Conservation (phyloP, 2,329 filamentous ascomycete species). For the Fusarium praegraminearum region DNA sequence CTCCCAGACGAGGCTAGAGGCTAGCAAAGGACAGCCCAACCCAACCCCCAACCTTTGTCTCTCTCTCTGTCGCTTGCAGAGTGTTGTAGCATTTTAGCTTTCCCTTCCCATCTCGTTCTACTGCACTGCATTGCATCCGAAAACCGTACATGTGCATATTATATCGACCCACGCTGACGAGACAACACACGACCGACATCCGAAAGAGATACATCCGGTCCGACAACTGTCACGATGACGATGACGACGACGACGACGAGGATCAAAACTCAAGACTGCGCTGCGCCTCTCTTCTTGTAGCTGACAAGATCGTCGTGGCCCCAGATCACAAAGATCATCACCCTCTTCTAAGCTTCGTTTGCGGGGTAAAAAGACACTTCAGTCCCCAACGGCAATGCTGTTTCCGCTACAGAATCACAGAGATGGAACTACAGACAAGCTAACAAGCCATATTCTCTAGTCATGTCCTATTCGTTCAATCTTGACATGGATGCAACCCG, state of each 20-base stretch:
- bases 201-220: conserved; percentile 2
- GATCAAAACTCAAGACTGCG: conserved; percentile 12
- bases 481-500: conserved; percentile 3
- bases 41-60: conserved; percentile 18
- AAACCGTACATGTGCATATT: conserved; percentile 20
- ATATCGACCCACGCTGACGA: conserved; percentile 7
- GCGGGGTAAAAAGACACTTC: conserved; percentile 27
- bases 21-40: conserved; percentile 6
- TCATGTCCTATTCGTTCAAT: conserved; percentile 2
- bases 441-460: conserved; percentile 24
- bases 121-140: conserved; percentile 1
- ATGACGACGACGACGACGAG: neutral
- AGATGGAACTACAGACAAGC: conserved; percentile 12
- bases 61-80: neutral
- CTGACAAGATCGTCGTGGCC: conserved; percentile 30
- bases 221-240: neutral
- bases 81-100: conserved; percentile 21
- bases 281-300: conserved; percentile 16
- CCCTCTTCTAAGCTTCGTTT: conserved; percentile 15
- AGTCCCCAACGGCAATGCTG: neutral
- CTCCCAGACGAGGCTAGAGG: conserved; percentile 28
- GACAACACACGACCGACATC: conserved; percentile 9
- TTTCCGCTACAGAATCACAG: neutral
- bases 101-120: conserved; percentile 3
- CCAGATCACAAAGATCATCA: conserved; percentile 20